Evolutionary conservation across 2,329 filamentous ascomycete genomes (phyloP).

Genomic region (Nemania sp.): DNA sequence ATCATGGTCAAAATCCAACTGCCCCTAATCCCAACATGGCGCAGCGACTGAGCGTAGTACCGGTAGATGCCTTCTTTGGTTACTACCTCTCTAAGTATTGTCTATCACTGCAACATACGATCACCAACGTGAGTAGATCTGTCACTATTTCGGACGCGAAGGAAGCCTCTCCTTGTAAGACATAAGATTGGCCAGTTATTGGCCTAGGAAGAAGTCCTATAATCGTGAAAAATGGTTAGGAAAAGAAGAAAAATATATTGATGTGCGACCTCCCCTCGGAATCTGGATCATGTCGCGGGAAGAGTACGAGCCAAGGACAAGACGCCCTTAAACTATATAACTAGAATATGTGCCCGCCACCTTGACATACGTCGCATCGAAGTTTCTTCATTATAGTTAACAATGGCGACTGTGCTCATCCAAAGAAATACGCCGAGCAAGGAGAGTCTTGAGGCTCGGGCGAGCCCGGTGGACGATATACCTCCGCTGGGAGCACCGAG

Average conservation of each 20-base stretch:
- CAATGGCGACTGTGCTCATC: constrained; percentile 44
- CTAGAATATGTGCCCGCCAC: not conserved
- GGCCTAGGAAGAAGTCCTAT: not conserved
- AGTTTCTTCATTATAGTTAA: not conserved
- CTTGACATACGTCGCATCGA: not conserved
- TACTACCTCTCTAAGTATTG: not conserved
- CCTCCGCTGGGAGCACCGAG: constrained; percentile 45
- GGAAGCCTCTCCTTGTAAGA: not conserved
- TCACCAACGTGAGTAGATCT: not conserved
- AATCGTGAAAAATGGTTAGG: not conserved
- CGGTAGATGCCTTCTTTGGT: not conserved
- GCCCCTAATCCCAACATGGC: constrained; percentile 1
- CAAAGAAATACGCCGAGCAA: constrained; percentile 31
- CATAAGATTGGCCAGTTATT: not conserved
- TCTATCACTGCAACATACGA: not conserved
- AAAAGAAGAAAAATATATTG: constrained; percentile 4
- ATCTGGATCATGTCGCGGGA: not conserved
- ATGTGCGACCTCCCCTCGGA: not conserved
- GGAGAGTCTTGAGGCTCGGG: constrained; percentile 37
- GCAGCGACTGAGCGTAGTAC: not conserved
- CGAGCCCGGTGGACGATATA: constrained; percentile 39
- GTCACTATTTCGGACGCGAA: not conserved
- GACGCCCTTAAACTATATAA: not conserved
- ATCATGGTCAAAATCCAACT: constrained; percentile 7
- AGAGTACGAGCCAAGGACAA: not conserved